phyloP scores from a whole-genome alignment of 768 basidiomycete species.

The Kwoniella mangroviensis region DNA sequence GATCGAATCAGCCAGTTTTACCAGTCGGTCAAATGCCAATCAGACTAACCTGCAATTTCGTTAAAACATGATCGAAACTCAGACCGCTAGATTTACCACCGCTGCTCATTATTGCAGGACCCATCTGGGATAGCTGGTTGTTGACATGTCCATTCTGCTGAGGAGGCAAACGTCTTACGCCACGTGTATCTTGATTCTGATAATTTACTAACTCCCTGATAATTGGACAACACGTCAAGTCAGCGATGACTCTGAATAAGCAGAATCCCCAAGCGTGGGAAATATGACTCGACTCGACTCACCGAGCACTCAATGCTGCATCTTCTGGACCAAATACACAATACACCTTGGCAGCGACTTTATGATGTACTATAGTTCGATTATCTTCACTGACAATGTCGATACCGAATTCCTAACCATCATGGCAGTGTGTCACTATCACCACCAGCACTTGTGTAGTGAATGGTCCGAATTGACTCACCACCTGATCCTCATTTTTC shows the following conservation, averaged over 20 bases:
- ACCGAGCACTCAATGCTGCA: conserved; percentile 59
- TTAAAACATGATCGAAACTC: conserved; percentile 89
- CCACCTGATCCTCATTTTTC: conserved; percentile 93
- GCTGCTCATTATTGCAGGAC: conserved; percentile 45
- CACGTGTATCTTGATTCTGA: conserved; percentile 43
- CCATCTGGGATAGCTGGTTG: conserved; percentile 25
- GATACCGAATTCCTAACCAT: conserved; percentile 89
- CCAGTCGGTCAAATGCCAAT: background rate
- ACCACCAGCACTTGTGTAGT: background rate
- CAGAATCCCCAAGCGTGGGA: background rate
- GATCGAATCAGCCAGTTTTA: background rate
- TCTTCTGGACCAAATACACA: conserved; percentile 89
- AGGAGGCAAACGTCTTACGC: conserved; percentile 21
- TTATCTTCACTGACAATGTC: conserved; percentile 99
- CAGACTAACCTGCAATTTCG: conserved; percentile 69
- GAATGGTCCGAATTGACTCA: conserved; percentile 60
- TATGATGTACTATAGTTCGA: conserved; percentile 96
- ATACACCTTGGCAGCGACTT: conserved; percentile 91
- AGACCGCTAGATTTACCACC: conserved; percentile 73
- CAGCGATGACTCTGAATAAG: background rate
- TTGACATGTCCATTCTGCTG: conserved; percentile 17
- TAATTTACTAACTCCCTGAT: conserved; percentile 48
- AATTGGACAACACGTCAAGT: background rate
- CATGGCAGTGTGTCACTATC: background rate
- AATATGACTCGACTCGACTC: conserved; percentile 18